These are phyloP conservation scores for Arthrobotrys sphaeroides DNA, from an alignment of 2,329 filamentous ascomycete species.

Conservation along the genomic window DNA sequence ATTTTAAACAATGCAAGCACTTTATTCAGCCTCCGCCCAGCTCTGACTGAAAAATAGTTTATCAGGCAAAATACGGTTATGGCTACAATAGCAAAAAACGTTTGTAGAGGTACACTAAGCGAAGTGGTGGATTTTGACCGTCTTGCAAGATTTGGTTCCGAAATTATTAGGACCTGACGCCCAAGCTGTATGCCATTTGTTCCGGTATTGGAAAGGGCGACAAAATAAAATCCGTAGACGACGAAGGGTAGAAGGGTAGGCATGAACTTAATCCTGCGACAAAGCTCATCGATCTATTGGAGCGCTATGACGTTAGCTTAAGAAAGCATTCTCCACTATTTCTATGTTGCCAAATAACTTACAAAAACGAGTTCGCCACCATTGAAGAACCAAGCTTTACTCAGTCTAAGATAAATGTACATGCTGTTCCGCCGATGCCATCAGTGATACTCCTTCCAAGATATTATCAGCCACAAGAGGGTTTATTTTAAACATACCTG, in stretches of 20 bases:
- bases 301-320: too few relatives aligned
- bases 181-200: not conserved
- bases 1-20: not conserved
- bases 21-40: not conserved
- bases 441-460: not conserved
- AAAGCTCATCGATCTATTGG: not conserved
- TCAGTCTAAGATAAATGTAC: not conserved
- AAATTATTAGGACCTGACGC: not conserved
- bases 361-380: constrained; percentile 13
- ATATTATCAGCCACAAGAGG: too few relatives aligned
- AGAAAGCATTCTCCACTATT: too few relatives aligned
- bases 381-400: constrained; percentile 11
- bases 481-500: not conserved
- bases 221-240: not conserved
- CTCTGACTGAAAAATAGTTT: constrained; percentile 3
- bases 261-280: not conserved
- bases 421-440: not conserved
- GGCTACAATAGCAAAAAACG: not conserved
- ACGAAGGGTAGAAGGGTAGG: not conserved
- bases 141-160: not conserved
- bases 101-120: not conserved
- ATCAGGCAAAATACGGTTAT: not conserved
- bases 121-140: not conserved
- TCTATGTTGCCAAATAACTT: too few relatives aligned
- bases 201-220: not conserved